Percentiles rank a stretch among this genome's conserved stretches.
phyloP scores from a whole-genome alignment of 1,284 basidiomycete genomes.

The Psilocybe mexicana region DNA sequence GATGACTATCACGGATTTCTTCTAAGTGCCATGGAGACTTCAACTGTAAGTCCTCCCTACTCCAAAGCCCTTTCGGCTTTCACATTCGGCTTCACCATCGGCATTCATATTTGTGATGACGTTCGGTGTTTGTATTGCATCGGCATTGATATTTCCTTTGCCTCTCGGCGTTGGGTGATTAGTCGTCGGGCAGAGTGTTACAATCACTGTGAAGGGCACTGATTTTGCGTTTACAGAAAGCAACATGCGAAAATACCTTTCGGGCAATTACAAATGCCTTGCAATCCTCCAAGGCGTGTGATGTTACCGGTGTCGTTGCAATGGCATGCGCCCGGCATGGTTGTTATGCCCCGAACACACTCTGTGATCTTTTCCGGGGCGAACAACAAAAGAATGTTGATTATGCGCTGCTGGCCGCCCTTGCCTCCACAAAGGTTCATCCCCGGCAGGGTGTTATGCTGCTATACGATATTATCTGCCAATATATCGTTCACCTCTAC shows the following conservation, averaged over 20 bases:
- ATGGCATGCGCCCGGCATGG: constrained; percentile 19
- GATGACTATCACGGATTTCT: constrained; percentile 12
- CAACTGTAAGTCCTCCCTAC: constrained; percentile 2
- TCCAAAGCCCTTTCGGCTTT: too few relatives aligned
- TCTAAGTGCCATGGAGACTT: constrained; percentile 5
- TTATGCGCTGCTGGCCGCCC: constrained; percentile 6
- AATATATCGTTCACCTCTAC: constrained; percentile 11
- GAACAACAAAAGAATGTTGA: constrained; percentile 9
- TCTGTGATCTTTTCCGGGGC: constrained; percentile 5
- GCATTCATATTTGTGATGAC: too few relatives aligned
- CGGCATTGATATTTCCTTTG: too few relatives aligned
- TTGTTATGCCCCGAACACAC: constrained; percentile 6
- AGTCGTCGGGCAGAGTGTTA: too few relatives aligned
- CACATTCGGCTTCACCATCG: too few relatives aligned
- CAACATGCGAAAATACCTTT: constrained; percentile 15
- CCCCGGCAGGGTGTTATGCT: neutral
- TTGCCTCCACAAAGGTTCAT: neutral
- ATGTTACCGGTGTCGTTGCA: constrained; percentile 17
- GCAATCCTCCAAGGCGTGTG: constrained; percentile 5
- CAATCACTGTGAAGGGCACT: too few relatives aligned
- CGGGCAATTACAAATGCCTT: constrained; percentile 11
- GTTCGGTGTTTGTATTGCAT: too few relatives aligned
- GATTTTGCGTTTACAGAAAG: neutral
- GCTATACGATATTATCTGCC: constrained; percentile 15
- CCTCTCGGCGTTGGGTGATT: too few relatives aligned